Conservation (phyloP, 345 rosid genomes). For the Rhodamnia rubescens region DNA sequence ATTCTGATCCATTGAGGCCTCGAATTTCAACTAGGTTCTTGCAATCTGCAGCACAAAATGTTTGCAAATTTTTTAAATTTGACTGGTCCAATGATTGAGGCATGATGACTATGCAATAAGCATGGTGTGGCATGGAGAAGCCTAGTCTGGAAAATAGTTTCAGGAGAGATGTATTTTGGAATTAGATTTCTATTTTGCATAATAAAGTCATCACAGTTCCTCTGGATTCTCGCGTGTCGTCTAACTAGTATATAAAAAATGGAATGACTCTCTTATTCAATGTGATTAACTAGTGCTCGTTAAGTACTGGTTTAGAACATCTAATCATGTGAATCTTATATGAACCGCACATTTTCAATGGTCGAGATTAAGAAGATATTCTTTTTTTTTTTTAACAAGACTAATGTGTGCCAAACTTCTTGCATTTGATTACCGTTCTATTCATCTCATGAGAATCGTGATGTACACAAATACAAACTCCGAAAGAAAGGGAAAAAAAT, state of each 20-base stretch:
- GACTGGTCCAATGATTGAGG: neutral
- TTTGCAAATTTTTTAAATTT: neutral
- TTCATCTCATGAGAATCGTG: too few species aligned
- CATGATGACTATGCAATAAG: neutral
- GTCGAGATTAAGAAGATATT: too few species aligned
- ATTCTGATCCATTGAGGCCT: neutral
- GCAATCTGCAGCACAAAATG: neutral
- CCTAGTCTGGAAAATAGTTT: neutral
- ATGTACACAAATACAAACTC: too few species aligned
- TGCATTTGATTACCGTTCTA: too few species aligned
- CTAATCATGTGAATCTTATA: too few species aligned
- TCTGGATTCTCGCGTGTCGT: neutral
- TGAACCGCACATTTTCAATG: too few species aligned
- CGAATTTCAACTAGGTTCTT: neutral
- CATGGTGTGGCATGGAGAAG: neutral
- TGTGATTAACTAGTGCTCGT: too few species aligned
- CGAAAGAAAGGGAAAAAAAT: too few species aligned
- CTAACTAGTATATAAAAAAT: neutral
- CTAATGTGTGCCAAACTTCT: too few species aligned
- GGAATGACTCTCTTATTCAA: too few species aligned
- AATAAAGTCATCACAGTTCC: neutral
- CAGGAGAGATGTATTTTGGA: neutral
- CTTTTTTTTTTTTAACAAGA: too few species aligned
- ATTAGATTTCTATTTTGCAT: neutral
- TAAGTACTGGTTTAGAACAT: too few species aligned